phyloP scores from a whole-genome alignment of 106 monocot species.

The Allium cepa region DNA sequence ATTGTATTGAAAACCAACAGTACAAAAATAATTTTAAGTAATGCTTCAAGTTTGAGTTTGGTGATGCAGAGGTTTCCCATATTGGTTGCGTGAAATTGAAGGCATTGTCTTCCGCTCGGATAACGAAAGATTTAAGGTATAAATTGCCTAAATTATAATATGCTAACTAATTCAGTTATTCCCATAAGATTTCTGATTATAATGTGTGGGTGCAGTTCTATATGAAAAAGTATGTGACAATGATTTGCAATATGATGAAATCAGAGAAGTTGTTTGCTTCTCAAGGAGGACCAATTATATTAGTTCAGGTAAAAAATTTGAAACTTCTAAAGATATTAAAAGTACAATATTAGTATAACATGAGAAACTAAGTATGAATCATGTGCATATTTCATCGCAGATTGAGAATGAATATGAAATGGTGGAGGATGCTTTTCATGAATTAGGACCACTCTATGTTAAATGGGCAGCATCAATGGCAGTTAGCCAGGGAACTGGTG shows the following conservation, averaged over 20 bases:
- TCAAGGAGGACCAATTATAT: constrained; percentile 68
- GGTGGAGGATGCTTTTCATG: constrained; percentile 51
- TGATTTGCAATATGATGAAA: constrained; percentile 57
- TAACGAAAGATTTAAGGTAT: constrained; percentile 95
- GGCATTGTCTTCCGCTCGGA: constrained; percentile 65
- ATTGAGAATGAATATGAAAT: constrained; percentile 85
- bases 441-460: constrained; percentile 58
- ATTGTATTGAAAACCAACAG: no score
- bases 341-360: not conserved
- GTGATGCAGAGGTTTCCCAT: constrained; percentile 68
- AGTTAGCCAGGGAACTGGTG: constrained; percentile 65
- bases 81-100: constrained; percentile 83
- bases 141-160: no score
- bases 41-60: not conserved
- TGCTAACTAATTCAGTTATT: no score
- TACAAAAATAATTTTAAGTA: no score
- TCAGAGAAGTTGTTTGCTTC: constrained; percentile 39
- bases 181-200: no score
- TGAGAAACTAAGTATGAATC: not conserved
- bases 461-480: constrained; percentile 86
- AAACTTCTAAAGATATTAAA: not conserved
- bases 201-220: constrained; percentile 22
- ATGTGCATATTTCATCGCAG: constrained; percentile 10
- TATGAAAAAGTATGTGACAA: constrained; percentile 43
- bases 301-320: constrained; percentile 37